Percentiles rank a stretch among this genome's conserved stretches.
These are phyloP conservation scores for Colletotrichum filicis DNA, from an alignment of 2,329 filamentous ascomycete genomes.

Conservation along the genomic window DNA sequence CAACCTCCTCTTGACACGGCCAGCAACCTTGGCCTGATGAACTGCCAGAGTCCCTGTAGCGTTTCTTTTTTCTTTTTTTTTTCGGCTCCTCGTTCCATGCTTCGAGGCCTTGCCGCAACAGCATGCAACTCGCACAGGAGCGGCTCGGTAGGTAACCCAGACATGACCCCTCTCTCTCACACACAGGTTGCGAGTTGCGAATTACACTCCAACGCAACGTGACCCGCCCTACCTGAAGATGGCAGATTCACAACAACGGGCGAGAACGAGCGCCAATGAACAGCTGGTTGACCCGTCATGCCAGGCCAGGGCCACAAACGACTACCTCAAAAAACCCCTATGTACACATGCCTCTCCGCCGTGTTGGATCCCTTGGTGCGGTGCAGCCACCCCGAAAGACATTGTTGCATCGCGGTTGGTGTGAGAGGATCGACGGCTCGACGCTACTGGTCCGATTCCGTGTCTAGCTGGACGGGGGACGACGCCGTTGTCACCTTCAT, in stretches of 20 bases:
- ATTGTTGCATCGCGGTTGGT: conserved; percentile 28
- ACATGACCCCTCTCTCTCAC: background rate
- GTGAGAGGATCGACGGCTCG: background rate
- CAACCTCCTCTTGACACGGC: conserved; percentile 11
- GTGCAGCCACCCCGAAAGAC: conserved; percentile 22
- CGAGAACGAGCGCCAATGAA: conserved; percentile 1
- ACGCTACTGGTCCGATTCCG: conserved; percentile 21
- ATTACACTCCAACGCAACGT: conserved; percentile 28
- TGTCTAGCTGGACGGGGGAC: conserved; percentile 2
- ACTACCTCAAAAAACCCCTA: background rate
- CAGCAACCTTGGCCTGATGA: conserved; percentile 16
- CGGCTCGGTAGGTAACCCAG: background rate
- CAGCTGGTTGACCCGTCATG: conserved; percentile 14
- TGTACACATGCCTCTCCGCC: conserved; percentile 19
- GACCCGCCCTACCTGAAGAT: conserved; percentile 25
- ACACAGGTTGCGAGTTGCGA: conserved; percentile 1
- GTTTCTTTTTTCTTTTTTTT: background rate
- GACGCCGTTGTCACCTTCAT: conserved; percentile 12
- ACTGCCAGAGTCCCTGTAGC: background rate
- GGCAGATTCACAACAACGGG: conserved; percentile 18
- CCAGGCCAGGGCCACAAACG: background rate
- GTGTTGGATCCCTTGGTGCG: conserved; percentile 31
- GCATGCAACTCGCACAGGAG: conserved; percentile 3
- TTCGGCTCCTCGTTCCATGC: background rate
- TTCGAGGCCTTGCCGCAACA: conserved; percentile 2